A percentile compares a stretch with the other conserved stretches of the same genome.
Evolutionary conservation across 75 land plant species (phyloP).

Genomic region (Picea sitchensis): DNA sequence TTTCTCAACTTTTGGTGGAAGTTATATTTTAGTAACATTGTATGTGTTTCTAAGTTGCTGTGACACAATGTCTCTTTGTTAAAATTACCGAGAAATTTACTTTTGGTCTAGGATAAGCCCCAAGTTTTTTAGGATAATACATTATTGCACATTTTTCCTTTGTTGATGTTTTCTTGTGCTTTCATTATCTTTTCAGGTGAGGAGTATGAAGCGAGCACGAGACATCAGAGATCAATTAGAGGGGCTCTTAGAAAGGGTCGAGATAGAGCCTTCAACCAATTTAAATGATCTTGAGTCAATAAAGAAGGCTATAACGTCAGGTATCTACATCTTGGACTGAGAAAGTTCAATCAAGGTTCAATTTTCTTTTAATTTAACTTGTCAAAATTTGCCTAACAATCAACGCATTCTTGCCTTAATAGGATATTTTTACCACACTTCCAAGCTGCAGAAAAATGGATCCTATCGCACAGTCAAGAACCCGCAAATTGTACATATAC

Average conservation of each 20-base stretch:
- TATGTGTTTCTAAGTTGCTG: no score
- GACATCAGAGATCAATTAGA: constrained; percentile 95
- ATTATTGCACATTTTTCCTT: no score
- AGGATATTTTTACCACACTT: constrained; percentile 84
- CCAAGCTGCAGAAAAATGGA: constrained; percentile 88
- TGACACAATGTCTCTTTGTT: no score
- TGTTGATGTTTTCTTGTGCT: constrained; percentile 36
- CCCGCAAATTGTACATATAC: constrained; percentile 94
- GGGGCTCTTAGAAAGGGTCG: constrained; percentile 91
- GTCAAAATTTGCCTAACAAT: no score
- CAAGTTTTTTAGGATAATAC: no score
- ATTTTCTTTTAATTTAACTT: constrained; percentile 7
- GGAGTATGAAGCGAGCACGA: constrained; percentile 98
- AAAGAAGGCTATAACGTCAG: constrained; percentile 89
- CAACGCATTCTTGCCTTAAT: no score
- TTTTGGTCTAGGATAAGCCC: no score
- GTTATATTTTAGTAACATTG: no score
- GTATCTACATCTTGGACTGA: constrained; percentile 8
- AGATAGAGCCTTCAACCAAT: constrained; percentile 77
- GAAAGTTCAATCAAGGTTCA: no score
- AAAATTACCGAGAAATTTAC: no score
- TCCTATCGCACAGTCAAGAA: constrained; percentile 90
- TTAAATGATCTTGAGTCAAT: constrained; percentile 73
- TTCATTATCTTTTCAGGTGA: constrained; percentile 94
- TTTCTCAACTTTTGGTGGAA: no score